These are phyloP conservation scores for Suillus luteus DNA, from an alignment of 768 basidiomycete genomes.

Conservation along the genomic window DNA sequence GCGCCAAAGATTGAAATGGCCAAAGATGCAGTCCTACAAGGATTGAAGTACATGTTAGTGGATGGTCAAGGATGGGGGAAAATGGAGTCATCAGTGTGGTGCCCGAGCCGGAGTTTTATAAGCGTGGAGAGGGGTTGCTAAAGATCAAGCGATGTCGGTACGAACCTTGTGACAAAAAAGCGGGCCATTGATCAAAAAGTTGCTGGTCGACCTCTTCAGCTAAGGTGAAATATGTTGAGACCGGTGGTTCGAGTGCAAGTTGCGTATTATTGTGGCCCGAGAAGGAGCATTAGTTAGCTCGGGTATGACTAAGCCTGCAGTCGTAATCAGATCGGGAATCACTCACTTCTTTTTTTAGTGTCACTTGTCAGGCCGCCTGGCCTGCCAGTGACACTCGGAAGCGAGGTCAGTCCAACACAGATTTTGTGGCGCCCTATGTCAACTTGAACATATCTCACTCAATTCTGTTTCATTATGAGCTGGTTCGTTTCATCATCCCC, in stretches of 20 bases:
- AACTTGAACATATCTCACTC: neutral
- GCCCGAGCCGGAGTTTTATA: conserved; percentile 14
- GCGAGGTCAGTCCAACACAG: no score
- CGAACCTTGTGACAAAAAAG: conserved; percentile 19
- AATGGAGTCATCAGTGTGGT: neutral
- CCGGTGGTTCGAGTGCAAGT: neutral
- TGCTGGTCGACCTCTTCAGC: neutral
- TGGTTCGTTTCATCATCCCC: neutral
- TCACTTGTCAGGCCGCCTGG: no score
- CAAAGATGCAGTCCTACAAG: conserved; percentile 38
- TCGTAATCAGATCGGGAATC: conserved; percentile 1
- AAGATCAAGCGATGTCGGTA: conserved; percentile 4
- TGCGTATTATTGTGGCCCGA: neutral
- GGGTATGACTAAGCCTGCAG: neutral
- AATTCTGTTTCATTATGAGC: neutral
- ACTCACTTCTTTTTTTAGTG: neutral
- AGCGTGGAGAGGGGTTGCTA: conserved; percentile 13
- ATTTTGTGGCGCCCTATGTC: neutral
- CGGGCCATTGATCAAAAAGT: conserved; percentile 6
- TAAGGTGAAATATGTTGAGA: neutral
- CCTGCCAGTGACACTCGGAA: no score
- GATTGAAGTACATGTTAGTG: conserved; percentile 11
- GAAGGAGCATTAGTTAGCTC: neutral
- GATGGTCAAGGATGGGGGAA: conserved; percentile 9
- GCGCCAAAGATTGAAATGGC: conserved; percentile 42